Evolutionary conservation across 352 stramenopile genomes (phyloP).

Genomic region (Aphanomyces stellatus): DNA sequence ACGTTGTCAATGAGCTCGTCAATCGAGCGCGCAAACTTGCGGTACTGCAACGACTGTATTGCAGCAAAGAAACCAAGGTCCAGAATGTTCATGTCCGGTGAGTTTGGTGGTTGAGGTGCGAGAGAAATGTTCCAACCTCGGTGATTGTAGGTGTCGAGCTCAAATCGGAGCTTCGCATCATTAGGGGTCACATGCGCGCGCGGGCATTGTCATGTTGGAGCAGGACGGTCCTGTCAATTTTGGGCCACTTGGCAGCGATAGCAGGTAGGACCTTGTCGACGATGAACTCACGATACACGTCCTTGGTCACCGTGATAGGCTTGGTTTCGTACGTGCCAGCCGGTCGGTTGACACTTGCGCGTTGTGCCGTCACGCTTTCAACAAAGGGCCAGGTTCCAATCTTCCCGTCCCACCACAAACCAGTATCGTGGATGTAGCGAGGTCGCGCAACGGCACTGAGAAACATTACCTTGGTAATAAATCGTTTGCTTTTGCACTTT

Average conservation of each 20-base stretch:
- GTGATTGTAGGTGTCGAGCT: neutral
- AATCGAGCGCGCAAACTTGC: neutral
- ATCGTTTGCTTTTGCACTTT: conserved; percentile 17
- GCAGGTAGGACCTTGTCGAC: neutral
- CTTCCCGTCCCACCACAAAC: conserved; percentile 33
- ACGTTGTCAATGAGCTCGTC: neutral
- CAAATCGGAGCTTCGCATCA: neutral
- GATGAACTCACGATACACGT: neutral
- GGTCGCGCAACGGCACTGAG: conserved; percentile 33
- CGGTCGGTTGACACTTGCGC: conserved; percentile 19
- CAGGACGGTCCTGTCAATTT: neutral
- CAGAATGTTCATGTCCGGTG: neutral
- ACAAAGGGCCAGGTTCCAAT: conserved; percentile 34
- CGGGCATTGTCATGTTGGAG: neutral
- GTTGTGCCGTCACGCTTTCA: conserved; percentile 14
- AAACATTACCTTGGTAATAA: conserved; percentile 33
- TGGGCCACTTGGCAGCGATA: neutral
- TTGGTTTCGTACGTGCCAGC: conserved; percentile 15
- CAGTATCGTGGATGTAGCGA: conserved; percentile 30
- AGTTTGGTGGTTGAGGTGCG: neutral
- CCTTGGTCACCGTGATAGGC: neutral
- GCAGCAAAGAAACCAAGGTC: neutral
- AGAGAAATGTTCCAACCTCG: neutral
- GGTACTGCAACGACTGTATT: neutral
- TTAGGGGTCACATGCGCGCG: neutral